Percentiles rank a stretch among this genome's conserved stretches.
These are phyloP conservation scores for Crataegus laevigata DNA, from an alignment of 306 rosid genomes.

Conservation along the genomic window DNA sequence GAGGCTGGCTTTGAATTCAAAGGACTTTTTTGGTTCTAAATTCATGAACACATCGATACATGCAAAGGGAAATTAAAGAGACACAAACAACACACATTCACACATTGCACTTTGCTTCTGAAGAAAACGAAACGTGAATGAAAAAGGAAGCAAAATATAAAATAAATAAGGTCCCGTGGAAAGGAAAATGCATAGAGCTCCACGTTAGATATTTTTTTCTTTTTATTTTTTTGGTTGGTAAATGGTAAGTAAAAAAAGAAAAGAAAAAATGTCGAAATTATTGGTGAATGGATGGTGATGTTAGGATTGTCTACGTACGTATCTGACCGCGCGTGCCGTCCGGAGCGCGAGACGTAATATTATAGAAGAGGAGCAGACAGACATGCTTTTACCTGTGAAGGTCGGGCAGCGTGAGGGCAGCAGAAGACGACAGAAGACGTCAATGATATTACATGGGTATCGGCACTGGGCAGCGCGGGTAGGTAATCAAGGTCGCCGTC, in stretches of 20 bases:
- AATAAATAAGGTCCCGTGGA: background rate
- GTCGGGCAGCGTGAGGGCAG: constrained; percentile 44
- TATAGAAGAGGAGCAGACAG: background rate
- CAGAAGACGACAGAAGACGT: constrained; percentile 45
- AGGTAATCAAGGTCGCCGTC: constrained; percentile 36
- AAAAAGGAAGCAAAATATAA: constrained; percentile 15
- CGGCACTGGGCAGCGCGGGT: constrained; percentile 30
- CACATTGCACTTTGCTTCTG: constrained; percentile 9
- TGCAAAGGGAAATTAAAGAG: background rate
- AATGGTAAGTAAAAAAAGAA: background rate
- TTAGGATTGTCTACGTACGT: constrained; percentile 15
- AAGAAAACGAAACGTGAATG: constrained; percentile 32
- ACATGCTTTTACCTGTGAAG: background rate
- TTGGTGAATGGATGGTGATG: constrained; percentile 5
- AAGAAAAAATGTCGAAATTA: background rate
- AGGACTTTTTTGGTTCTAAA: background rate
- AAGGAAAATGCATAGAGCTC: background rate
- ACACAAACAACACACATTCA: background rate
- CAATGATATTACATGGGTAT: background rate
- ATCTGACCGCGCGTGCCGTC: constrained; percentile 77
- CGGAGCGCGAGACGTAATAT: constrained; percentile 39
- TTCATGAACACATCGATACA: background rate
- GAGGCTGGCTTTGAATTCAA: background rate
- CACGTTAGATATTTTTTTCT: background rate
- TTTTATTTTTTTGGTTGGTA: background rate